Evolutionary conservation across 768 basidiomycete genomes (phyloP), one percentile per base, ranked within the genome.

Genomic region (Grammothele lineata): DNA sequence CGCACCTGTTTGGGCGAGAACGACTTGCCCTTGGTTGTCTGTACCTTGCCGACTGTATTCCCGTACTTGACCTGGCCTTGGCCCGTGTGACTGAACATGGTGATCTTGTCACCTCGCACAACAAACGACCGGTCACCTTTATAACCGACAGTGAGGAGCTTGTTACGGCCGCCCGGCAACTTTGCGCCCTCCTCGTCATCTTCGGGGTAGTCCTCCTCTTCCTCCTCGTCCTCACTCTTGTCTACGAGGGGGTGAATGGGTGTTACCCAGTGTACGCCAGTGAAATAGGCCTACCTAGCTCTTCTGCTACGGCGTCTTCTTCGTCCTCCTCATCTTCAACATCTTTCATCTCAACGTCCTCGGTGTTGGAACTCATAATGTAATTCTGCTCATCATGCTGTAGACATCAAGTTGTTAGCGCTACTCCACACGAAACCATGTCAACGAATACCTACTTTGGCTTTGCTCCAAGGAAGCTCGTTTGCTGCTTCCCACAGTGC

Each of bases 41-140:
- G 69, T 30, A 98, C 70, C 51, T 89, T 85, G 65, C 83, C 83
- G 61, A 98, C 95, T 12, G 89, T 89, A 3, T 87, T 90, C 49
- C 81, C 77, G 64, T 92, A 95, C 63, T 88, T 87, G 62, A 96
- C 79, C 52, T 83, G 73, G 52, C 80, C 74, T 43, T 81, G 78
- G 18, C 70, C 76, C 3, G 80, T 74, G 59, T 87, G 87, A 46
- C 77, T 83, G 71, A 94, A 96, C 21, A 93, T 89, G 14, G 92
- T 92, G 43, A 96, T 93, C 60, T 85, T 90, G 66, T 81, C 87
- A 33, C 93, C 94, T 37, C 93, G 83, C 27, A 92, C 85, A 48
- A 97, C 93, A 59, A 91, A 96, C 10, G 93, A 92, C 23, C 94
- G 77, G 58, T 96, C 93, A 50, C 92, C 90, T 68, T 91, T 92